Base-by-base conservation (phyloP, 2,329 filamentous ascomycete genomes). In the Fusarium duplospermum region DNA sequence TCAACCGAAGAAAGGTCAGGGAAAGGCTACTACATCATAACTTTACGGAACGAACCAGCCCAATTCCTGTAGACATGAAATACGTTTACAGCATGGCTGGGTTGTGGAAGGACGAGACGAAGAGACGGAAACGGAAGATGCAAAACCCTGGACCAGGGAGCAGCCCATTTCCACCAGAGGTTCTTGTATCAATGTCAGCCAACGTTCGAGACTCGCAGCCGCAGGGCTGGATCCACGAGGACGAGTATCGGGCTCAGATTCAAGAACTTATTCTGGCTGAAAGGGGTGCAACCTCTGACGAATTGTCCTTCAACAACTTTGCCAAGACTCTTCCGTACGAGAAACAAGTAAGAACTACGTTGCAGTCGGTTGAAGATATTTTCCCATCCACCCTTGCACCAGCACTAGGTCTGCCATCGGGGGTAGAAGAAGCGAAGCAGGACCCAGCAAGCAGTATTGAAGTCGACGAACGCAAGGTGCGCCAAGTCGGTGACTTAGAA, bases 81-180 rank as follows among this genome's bases (percentile, higher is more conserved):
- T 87, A 98, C 13, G 95, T 99, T 6, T 92, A 94, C 79, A 99
- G 96, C 73, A 96, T 99, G 93, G 95, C 94, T 64, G 93, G 94
- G 1, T 84, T 99, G 4, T 99, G 96, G 96, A 92, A 91, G 80
- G 94, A 98, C 76, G 96, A 98, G 82, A 94, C 93, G 0, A 91
- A 91, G 67, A 90, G 95, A 52, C 90, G 95, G 35, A 96, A 93
- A 81, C 87, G 89, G 57, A 89, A 89, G 54, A 92, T 96, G 89
- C 89, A 90, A 2, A 86, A 92, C 56, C 84, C 84, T 7, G 87
- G 90, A 72, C 87, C 90, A 35, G 90, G 87, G 6, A 94, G 90
- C 77, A 96, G 89, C 70, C 93, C 94, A 0, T 98, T 98, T 73
- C 91, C 93, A 2, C 86, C 91, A 0, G 95, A 98, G 75, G 94